Conservation (phyloP, 2,329 filamentous ascomycete genomes). For the Penicillium rolfsii region DNA sequence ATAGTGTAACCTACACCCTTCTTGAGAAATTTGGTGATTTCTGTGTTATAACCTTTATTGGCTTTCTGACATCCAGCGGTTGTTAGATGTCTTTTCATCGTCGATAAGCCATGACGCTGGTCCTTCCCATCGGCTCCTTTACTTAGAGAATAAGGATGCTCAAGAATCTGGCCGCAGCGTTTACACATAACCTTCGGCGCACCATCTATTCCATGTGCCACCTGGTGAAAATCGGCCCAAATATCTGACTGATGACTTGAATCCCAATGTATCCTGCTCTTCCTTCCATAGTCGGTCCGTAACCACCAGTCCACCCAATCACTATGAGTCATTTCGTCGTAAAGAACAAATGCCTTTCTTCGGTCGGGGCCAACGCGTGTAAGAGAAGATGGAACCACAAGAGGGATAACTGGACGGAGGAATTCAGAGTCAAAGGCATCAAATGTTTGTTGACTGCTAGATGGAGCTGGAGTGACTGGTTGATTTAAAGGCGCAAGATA, state of each 20-base stretch:
- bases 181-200: too few species aligned
- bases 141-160: constrained; percentile 5
- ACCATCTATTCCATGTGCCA: too few species aligned
- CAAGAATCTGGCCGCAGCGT: constrained; percentile 1
- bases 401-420: not conserved
- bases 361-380: not conserved
- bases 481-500: not conserved
- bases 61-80: not conserved
- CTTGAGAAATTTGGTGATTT: too few species aligned
- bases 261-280: too few species aligned
- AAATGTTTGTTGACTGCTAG: not conserved
- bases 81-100: not conserved
- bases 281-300: too few species aligned
- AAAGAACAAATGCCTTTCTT: too few species aligned
- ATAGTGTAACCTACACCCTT: too few species aligned
- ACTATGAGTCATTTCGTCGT: too few species aligned
- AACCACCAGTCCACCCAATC: too few species aligned
- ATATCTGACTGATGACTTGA: too few species aligned
- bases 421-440: not conserved
- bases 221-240: too few species aligned
- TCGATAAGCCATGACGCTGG: not conserved
- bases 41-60: too few species aligned
- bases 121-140: not conserved
- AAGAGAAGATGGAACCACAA: not conserved
- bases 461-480: not conserved